A percentile compares a stretch with the other conserved stretches of the same genome.
phyloP scores from a whole-genome alignment of 2,329 filamentous ascomycete species.

The Exophiala spinifera region DNA sequence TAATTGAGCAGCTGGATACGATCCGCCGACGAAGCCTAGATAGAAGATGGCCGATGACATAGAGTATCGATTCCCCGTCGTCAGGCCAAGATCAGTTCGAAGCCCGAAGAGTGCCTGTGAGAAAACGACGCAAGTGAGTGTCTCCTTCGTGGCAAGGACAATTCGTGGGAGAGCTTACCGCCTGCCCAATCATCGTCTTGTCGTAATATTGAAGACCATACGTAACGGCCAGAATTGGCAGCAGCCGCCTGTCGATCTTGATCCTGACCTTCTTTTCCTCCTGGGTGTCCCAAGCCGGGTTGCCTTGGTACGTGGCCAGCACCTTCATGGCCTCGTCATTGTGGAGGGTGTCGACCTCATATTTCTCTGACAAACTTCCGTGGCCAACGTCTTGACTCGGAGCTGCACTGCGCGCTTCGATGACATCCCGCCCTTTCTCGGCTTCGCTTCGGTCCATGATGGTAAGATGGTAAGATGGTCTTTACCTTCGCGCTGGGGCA shows the following conservation, averaged over 20 bases:
- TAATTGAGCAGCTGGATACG: constrained; percentile 69
- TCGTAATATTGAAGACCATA: constrained; percentile 50
- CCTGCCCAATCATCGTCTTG: constrained; percentile 56
- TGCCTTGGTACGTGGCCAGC: constrained; percentile 14
- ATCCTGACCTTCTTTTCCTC: constrained; percentile 18
- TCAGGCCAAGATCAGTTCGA: constrained; percentile 41
- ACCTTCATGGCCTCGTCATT: constrained; percentile 23
- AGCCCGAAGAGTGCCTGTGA: constrained; percentile 44
- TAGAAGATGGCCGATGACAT: constrained; percentile 50
- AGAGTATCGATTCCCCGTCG: constrained; percentile 42
- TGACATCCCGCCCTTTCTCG: constrained; percentile 1
- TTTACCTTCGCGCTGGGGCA: not conserved
- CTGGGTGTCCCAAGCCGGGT: constrained; percentile 13
- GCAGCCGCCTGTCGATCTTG: constrained; percentile 37
- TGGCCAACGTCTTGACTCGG: not conserved
- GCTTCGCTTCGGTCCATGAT: not conserved
- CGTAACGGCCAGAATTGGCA: constrained; percentile 52
- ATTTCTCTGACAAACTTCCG: constrained; percentile 9
- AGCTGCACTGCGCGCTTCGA: constrained; percentile 1
- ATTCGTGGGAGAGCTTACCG: constrained; percentile 35
- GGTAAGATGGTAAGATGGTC: not conserved
- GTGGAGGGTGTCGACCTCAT: constrained; percentile 18
- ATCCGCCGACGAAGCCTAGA: constrained; percentile 71
- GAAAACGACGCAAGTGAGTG: not conserved
- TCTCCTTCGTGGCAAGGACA: not conserved